Percentiles rank a stretch among this genome's conserved stretches.
phyloP scores from a whole-genome alignment of 495 filamentous ascomycete genomes.

The Schizothecium vesticola region DNA sequence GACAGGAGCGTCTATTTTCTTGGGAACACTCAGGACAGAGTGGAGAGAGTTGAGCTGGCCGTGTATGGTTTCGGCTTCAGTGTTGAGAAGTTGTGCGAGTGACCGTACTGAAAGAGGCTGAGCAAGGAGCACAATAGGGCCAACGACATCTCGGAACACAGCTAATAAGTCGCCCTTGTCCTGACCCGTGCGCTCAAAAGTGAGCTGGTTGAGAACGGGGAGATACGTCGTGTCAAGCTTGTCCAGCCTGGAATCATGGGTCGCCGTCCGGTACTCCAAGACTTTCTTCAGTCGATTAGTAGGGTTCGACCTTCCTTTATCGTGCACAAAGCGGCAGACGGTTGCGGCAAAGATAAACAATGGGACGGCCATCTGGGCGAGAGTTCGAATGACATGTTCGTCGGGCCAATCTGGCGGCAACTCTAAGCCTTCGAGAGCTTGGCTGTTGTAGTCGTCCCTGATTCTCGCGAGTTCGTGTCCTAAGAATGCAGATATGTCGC shows the following conservation, averaged over 20 bases:
- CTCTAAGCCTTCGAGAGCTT: not conserved
- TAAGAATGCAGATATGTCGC: constrained; percentile 34
- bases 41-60: constrained; percentile 23
- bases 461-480: constrained; percentile 18
- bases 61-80: constrained; percentile 7
- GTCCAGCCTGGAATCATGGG: constrained; percentile 12
- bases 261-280: constrained; percentile 21
- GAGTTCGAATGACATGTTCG: constrained; percentile 17
- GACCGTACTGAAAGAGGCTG: constrained; percentile 11
- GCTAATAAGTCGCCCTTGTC: constrained; percentile 5
- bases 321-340: constrained; percentile 37
- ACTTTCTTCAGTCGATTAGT: constrained; percentile 23
- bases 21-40: constrained; percentile 25
- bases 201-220: constrained; percentile 27
- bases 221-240: constrained; percentile 32
- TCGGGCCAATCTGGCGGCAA: constrained; percentile 39
- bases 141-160: constrained; percentile 16
- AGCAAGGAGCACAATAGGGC: constrained; percentile 25
- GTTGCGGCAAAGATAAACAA: constrained; percentile 44
- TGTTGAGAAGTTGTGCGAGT: constrained; percentile 14
- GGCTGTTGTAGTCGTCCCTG: constrained; percentile 20
- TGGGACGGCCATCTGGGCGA: constrained; percentile 35
- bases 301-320: constrained; percentile 18
- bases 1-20: constrained; percentile 11
- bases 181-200: constrained; percentile 6